Conservation (phyloP, 306 rosid genomes). For the Lathyrus aphaca region DNA sequence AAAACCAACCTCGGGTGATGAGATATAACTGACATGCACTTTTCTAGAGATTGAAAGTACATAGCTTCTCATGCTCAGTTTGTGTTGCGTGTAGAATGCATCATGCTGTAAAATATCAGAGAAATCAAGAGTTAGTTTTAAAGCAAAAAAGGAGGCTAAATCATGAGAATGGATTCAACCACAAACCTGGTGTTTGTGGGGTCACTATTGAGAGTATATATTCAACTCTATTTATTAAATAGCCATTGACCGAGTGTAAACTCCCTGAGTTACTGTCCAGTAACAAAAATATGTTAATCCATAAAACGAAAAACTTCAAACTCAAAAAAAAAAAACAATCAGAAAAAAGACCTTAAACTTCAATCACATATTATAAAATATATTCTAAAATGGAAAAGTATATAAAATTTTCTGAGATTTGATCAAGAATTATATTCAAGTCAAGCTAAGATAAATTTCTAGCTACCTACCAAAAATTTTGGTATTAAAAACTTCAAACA, state of each 20-base stretch:
- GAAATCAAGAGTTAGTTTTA: slow-evolving; percentile 36
- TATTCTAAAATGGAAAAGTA: background rate
- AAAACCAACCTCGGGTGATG: slow-evolving; percentile 85
- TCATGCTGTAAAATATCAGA: slow-evolving; percentile 63
- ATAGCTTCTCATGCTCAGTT: slow-evolving; percentile 66
- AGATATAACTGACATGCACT: slow-evolving; percentile 57
- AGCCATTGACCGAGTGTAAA: too few relatives aligned
- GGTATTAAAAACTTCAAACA: background rate
- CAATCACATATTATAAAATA: background rate
- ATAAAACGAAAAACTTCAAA: too few relatives aligned
- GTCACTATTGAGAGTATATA: too few relatives aligned
- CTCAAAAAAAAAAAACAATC: too few relatives aligned
- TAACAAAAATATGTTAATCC: too few relatives aligned
- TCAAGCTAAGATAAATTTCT: background rate
- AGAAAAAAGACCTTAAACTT: too few relatives aligned
- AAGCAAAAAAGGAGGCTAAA: slow-evolving; percentile 19
- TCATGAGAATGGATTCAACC: too few relatives aligned
- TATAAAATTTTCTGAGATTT: too few relatives aligned
- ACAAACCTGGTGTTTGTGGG: too few relatives aligned
- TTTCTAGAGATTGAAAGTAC: slow-evolving; percentile 57
- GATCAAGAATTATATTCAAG: background rate
- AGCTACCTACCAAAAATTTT: background rate
- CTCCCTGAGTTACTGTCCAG: too few relatives aligned
- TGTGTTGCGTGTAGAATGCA: slow-evolving; percentile 65
- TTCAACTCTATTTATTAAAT: too few relatives aligned